A percentile compares a stretch with the other conserved stretches of the same genome.
Evolutionary conservation across 805 yeast species (phyloP).

Genomic region (Lipomyces spencermartinsiae): DNA sequence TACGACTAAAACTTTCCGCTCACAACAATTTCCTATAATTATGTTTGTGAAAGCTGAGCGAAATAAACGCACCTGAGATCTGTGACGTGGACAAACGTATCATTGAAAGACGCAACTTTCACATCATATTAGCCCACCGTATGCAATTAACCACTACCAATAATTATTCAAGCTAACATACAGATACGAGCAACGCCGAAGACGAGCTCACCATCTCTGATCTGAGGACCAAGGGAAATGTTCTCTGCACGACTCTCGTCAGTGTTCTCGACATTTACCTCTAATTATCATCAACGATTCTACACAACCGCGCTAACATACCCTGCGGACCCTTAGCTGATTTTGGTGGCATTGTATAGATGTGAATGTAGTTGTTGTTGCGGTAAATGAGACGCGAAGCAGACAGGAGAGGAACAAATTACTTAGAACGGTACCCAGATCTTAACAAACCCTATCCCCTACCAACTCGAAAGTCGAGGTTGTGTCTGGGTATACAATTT

Average conservation of each 20-base stretch:
- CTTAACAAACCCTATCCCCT: constrained; percentile 12
- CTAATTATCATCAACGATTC: neutral
- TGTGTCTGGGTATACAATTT: neutral
- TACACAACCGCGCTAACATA: constrained; percentile 10
- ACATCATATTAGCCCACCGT: neutral
- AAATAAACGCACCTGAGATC: constrained; percentile 59
- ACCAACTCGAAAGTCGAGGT: neutral
- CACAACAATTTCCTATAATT: neutral
- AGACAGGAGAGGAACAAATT: neutral
- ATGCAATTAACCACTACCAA: neutral
- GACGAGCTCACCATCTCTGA: constrained; percentile 97
- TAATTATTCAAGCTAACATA: constrained; percentile 21
- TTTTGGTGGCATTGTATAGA: constrained; percentile 30
- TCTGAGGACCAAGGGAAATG: constrained; percentile 76
- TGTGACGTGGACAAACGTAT: constrained; percentile 99
- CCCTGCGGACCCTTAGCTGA: constrained; percentile 28
- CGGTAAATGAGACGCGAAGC: neutral
- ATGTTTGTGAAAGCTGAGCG: neutral
- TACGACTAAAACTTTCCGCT: neutral
- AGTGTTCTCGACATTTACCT: neutral
- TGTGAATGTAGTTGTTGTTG: constrained; percentile 3
- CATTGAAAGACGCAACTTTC: constrained; percentile 92
- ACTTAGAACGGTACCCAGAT: constrained; percentile 12
- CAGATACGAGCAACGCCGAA: constrained; percentile 99
- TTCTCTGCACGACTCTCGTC: constrained; percentile 44